Evolutionary conservation across 2,329 filamentous ascomycete genomes (phyloP), one percentile per base, ranked within the genome.

Genomic region (Hypoxylon sp.): DNA sequence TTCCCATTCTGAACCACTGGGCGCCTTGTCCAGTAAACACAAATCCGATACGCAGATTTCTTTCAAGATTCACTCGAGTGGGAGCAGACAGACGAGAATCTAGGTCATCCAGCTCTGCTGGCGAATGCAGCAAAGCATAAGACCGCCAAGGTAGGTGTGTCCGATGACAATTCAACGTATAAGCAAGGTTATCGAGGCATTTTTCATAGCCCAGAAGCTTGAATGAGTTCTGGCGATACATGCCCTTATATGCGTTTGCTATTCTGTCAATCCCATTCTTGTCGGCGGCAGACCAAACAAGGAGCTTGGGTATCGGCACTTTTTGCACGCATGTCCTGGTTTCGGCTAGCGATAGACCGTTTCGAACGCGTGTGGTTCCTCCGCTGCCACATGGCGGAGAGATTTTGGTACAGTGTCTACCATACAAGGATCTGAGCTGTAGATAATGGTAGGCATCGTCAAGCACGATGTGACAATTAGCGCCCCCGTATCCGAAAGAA

Each of bases 11-110:
- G 14, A 60, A 52, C 70, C 76, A 81, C 59, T 82, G 80, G 0
- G 79, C 79, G 11, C 80, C 80, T 36, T 82, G 79, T 14, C 80
- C 80, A 6, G 74, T 78, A 55, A 81, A 81, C 3, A 30, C 28
- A 6, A 30, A 30, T 30, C 28, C 28, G 28, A 30, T 30, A 7
- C 28, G 28, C 5, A 9, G 28, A 30, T 9, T 30, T 30, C 28
- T 7, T 30, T 30, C 28, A 30, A 30, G 1, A 81, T 74, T 14
- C 34, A n/a, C 34, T 14, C 13, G 34, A 36, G 11, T n/a, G n/a
- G 34, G 34, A 5, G 34, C 1, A 14, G 34, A 36, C 13, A 32
- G 5, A 6, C n/a, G 9, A n/a, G 52, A 45, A 4, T 41, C 5
- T 5, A 53, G 5, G 14, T 10, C 11, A 3, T 38, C 1, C 9